Percentiles rank a stretch among this genome's conserved stretches.
Evolutionary conservation across 331 rosid genomes (phyloP).

Genomic region (Dryas integrifolia): DNA sequence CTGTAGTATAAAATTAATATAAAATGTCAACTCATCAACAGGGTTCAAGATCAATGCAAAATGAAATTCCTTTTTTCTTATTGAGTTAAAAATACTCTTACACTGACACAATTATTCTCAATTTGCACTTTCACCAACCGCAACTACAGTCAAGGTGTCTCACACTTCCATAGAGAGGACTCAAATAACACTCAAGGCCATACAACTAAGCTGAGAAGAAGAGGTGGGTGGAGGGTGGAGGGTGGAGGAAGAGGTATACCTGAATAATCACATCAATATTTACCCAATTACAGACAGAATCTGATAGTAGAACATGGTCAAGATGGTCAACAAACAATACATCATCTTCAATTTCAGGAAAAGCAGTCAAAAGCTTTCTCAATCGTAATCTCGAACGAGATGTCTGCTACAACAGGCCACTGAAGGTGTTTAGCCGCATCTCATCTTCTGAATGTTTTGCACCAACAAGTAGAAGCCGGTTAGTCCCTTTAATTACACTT

Average conservation of each 20-base stretch:
- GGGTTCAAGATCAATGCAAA: not conserved
- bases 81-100: not conserved
- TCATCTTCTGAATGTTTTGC: constrained; percentile 83
- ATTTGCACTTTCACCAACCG: not conserved
- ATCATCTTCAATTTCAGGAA: constrained; percentile 57
- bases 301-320: constrained; percentile 82
- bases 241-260: constrained; percentile 43
- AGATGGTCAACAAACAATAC: constrained; percentile 78
- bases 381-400: constrained; percentile 83
- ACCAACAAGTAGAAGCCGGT: constrained; percentile 70
- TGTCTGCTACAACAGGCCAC: constrained; percentile 93
- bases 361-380: constrained; percentile 61
- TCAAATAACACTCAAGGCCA: constrained; percentile 12
- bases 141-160: not conserved
- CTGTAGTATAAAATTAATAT: not conserved
- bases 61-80: no score
- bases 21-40: not conserved
- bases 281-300: constrained; percentile 55
- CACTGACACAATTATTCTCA: not conserved
- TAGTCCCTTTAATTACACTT: constrained; percentile 47
- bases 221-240: not conserved
- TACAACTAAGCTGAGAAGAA: constrained; percentile 22
- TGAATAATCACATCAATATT: constrained; percentile 75
- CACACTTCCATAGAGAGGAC: not conserved
- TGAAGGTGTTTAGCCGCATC: constrained; percentile 82